Evolutionary conservation across 768 basidiomycete genomes (phyloP).

Genomic region (Pisolithus microcarpus): DNA sequence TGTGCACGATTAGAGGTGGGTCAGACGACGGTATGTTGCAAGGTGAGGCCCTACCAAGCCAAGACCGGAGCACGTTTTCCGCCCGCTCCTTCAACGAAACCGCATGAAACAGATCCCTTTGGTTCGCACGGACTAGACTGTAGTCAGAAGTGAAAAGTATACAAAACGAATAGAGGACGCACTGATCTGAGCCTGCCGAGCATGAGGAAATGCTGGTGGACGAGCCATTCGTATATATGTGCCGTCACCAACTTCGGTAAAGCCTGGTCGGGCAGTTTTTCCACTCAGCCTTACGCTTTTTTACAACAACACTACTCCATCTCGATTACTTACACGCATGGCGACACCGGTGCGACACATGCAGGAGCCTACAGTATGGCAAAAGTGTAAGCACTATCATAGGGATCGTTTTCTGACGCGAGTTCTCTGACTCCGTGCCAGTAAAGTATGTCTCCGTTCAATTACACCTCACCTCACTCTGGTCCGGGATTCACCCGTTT

Average conservation of each 20-base stretch:
- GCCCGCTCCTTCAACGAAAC: conserved; percentile 67
- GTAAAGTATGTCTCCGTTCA: conserved; percentile 47
- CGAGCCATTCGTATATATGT: conserved; percentile 9
- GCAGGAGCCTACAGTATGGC: conserved; percentile 62
- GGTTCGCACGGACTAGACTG: conserved; percentile 70
- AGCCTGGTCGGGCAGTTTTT: not conserved
- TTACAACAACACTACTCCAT: not conserved
- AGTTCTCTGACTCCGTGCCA: conserved; percentile 23
- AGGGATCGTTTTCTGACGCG: not conserved
- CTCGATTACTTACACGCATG: conserved; percentile 6
- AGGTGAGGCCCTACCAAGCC: conserved; percentile 51
- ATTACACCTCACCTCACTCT: not conserved
- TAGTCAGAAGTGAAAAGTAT: conserved; percentile 3
- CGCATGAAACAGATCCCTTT: conserved; percentile 75
- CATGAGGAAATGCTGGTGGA: conserved; percentile 54
- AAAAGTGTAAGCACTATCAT: conserved; percentile 51
- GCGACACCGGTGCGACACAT: conserved; percentile 29
- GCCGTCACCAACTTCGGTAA: not conserved
- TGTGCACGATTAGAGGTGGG: conserved; percentile 25
- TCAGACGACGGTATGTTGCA: not conserved
- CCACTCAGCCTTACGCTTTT: not conserved
- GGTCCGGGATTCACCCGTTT: conserved; percentile 7
- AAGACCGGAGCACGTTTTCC: conserved; percentile 66
- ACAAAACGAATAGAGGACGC: conserved; percentile 23
- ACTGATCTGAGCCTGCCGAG: conserved; percentile 88